Percentiles rank a stretch among this genome's conserved stretches.
Evolutionary conservation across 1,284 basidiomycete species (phyloP).

Genomic region (Neonothopanus nambi): DNA sequence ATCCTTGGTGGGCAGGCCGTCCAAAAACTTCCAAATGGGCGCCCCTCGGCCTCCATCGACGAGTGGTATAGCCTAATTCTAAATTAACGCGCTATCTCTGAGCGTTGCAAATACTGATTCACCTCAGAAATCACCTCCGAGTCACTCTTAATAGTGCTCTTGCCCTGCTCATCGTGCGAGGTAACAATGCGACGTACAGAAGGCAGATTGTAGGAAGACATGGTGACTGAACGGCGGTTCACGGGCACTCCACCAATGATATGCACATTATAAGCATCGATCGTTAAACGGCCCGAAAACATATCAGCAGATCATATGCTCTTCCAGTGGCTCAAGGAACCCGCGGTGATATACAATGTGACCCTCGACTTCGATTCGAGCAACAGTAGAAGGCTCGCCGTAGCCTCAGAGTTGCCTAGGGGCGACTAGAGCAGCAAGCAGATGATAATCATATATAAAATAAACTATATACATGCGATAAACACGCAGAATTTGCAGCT

Average conservation of each 20-base stretch:
- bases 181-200: conserved; percentile 52
- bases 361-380: too few species aligned
- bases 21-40: conserved; percentile 48
- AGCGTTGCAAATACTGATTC: conserved; percentile 1
- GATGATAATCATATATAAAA: too few species aligned
- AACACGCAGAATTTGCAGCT: background rate
- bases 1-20: conserved; percentile 52
- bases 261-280: too few species aligned
- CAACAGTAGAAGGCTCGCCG: too few species aligned
- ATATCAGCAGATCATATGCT: too few species aligned
- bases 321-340: too few species aligned
- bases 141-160: conserved; percentile 36
- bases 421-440: too few species aligned
- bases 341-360: too few species aligned
- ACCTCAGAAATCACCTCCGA: conserved; percentile 28
- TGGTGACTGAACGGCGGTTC: background rate
- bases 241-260: too few species aligned
- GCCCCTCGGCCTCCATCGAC: conserved; percentile 17
- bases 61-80: background rate
- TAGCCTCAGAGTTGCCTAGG: too few species aligned
- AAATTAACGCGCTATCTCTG: background rate
- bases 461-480: conserved; percentile 3
- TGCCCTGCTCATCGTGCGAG: conserved; percentile 41
- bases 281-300: too few species aligned
- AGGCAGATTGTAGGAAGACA: conserved; percentile 24